These are phyloP conservation scores for Quercus glauca DNA, from an alignment of 306 rosid genomes.

Conservation along the genomic window DNA sequence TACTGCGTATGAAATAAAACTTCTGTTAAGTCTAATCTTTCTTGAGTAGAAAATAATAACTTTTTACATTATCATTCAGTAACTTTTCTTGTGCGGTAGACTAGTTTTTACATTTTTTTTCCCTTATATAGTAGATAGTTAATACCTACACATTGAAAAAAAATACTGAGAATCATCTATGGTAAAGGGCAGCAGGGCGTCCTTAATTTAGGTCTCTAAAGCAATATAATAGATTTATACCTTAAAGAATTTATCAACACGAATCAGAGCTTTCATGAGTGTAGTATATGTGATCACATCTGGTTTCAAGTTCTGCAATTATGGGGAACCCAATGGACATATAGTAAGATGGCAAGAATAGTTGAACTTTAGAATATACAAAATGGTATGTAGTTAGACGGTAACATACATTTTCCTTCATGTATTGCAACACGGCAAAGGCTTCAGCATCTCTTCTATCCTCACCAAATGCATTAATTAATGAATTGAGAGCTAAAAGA, in stretches of 20 bases:
- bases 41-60: neutral
- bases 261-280: slow-evolving; percentile 85
- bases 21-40: neutral
- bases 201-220: neutral
- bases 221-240: slow-evolving; percentile 27
- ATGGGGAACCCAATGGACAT: slow-evolving; percentile 20
- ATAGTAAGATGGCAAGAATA: slow-evolving; percentile 6
- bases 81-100: neutral
- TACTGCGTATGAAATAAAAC: neutral
- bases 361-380: neutral
- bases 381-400: neutral
- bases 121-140: too few species aligned
- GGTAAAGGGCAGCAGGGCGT: neutral
- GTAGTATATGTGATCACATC: slow-evolving; percentile 97
- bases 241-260: slow-evolving; percentile 72
- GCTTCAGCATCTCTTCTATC: slow-evolving; percentile 92
- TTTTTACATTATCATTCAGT: neutral
- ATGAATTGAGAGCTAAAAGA: slow-evolving; percentile 84
- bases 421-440: slow-evolving; percentile 84
- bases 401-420: slow-evolving; percentile 74
- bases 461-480: slow-evolving; percentile 85
- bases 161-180: neutral
- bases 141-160: neutral
- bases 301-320: slow-evolving; percentile 72
- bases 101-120: neutral